A percentile compares a stretch with the other conserved stretches of the same genome.
phyloP scores from a whole-genome alignment of 2,329 filamentous ascomycete species.

The Phialophora verrucosa region DNA sequence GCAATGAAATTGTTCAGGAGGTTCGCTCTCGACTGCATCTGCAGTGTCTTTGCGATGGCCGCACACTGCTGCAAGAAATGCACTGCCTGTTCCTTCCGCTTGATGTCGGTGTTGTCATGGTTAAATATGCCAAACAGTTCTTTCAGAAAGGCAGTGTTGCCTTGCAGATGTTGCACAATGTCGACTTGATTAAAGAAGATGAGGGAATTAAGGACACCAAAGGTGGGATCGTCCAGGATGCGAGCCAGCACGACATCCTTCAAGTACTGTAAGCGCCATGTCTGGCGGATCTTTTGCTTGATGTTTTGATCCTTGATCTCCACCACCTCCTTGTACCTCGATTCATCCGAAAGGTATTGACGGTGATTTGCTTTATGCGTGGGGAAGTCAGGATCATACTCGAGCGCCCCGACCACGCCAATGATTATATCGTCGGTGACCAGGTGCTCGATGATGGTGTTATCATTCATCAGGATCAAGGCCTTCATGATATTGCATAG shows the following conservation, averaged over 20 bases:
- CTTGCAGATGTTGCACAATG: conserved; percentile 92
- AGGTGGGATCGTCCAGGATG: conserved; percentile 96
- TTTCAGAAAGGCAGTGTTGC: conserved; percentile 75
- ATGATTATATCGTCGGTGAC: conserved; percentile 88
- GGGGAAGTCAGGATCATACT: conserved; percentile 98
- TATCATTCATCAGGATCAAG: conserved; percentile 92
- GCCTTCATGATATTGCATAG: conserved; percentile 99
- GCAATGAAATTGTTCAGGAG: conserved; percentile 89
- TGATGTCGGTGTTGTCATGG: conserved; percentile 65
- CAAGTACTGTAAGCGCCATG: conserved; percentile 92
- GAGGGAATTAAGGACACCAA: conserved; percentile 93
- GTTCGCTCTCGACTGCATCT: conserved; percentile 77
- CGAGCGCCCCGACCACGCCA: conserved; percentile 91
- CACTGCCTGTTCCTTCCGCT: conserved; percentile 89
- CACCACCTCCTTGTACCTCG: conserved; percentile 95
- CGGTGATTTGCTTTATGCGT: conserved; percentile 97
- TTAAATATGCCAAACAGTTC: conserved; percentile 89
- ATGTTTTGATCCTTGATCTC: conserved; percentile 83
- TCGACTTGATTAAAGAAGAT: conserved; percentile 99
- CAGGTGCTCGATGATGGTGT: conserved; percentile 88
- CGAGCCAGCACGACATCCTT: conserved; percentile 98
- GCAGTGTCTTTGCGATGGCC: conserved; percentile 89
- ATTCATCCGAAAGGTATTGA: conserved; percentile 86
- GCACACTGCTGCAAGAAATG: conserved; percentile 97
- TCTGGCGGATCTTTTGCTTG: conserved; percentile 90